Evolutionary conservation across 495 filamentous ascomycete species (phyloP).

Genomic region (Penicillium argentinense): DNA sequence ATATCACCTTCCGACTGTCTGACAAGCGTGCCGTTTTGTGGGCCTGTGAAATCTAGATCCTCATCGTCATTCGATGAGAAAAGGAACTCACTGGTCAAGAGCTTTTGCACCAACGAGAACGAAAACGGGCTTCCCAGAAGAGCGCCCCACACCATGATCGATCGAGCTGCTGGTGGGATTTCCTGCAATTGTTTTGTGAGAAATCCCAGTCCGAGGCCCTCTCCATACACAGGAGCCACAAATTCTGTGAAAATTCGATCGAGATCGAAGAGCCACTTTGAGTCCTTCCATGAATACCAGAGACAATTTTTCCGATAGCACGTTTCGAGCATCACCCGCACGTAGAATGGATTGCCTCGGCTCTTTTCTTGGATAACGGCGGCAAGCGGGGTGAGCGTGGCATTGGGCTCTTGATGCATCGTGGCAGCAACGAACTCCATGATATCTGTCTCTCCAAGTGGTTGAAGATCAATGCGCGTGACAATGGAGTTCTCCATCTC

Average conservation of each 20-base stretch:
- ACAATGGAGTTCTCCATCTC: constrained; percentile 45
- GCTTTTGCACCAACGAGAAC: constrained; percentile 73
- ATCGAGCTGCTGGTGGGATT: constrained; percentile 64
- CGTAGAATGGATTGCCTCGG: constrained; percentile 81
- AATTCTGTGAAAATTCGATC: constrained; percentile 82
- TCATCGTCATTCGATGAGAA: constrained; percentile 44
- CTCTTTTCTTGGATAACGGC: constrained; percentile 81
- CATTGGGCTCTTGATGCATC: constrained; percentile 51
- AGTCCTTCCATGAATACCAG: constrained; percentile 81
- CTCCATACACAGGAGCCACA: constrained; percentile 69
- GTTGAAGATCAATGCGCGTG: constrained; percentile 63
- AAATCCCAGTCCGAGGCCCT: constrained; percentile 77
- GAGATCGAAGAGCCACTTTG: constrained; percentile 78
- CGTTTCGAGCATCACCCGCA: constrained; percentile 85
- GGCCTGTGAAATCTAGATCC: constrained; percentile 33
- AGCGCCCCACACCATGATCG: constrained; percentile 85
- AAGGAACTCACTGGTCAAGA: constrained; percentile 68
- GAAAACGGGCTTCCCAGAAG: constrained; percentile 77
- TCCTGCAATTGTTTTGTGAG: constrained; percentile 74
- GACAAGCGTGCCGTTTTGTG: constrained; percentile 30
- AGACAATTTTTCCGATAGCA: constrained; percentile 83
- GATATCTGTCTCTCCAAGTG: constrained; percentile 73
- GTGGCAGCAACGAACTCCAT: constrained; percentile 75
- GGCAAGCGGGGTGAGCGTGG: constrained; percentile 45
- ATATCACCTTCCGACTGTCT: constrained; percentile 52